These are phyloP conservation scores for Metschnikowia henanensis DNA, from an alignment of 805 yeast species.

Conservation along the genomic window DNA sequence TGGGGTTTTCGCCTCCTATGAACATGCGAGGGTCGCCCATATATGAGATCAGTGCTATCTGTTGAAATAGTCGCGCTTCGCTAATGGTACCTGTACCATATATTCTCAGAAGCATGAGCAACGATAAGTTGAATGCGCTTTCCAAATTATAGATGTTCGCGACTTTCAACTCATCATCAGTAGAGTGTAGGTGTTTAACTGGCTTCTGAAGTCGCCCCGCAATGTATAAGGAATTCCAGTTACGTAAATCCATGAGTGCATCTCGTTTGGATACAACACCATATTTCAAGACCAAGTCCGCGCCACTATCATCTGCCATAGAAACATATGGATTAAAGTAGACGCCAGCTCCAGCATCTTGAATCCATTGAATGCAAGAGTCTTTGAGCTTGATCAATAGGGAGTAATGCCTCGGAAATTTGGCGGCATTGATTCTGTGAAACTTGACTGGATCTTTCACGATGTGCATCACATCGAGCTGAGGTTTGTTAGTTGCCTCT, in stretches of 20 bases:
- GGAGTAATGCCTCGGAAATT: constrained; percentile 78
- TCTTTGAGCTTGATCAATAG: constrained; percentile 46
- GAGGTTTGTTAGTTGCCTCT: constrained; percentile 48
- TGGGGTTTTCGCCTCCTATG: constrained; percentile 89
- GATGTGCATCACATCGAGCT: constrained; percentile 82
- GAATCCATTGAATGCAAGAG: constrained; percentile 48
- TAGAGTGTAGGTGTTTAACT: constrained; percentile 67
- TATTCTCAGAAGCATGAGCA: constrained; percentile 57
- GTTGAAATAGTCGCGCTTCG: constrained; percentile 53
- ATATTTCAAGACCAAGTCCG: constrained; percentile 60
- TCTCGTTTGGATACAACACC: constrained; percentile 74
- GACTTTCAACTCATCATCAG: constrained; percentile 51
- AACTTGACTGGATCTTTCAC: constrained; percentile 75
- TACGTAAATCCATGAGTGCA: constrained; percentile 65
- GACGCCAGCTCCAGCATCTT: constrained; percentile 81
- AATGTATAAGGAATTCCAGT: constrained; percentile 83
- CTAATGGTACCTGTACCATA: constrained; percentile 25
- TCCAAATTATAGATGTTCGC: constrained; percentile 75
- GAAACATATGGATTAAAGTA: constrained; percentile 90
- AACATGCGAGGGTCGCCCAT: constrained; percentile 87
- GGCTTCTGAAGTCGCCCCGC: constrained; percentile 97
- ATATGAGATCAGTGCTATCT: constrained; percentile 79
- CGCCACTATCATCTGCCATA: constrained; percentile 44
- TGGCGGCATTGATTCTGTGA: constrained; percentile 70
- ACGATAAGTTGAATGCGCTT: constrained; percentile 71